These are phyloP conservation scores for Cryphonectria parasitica DNA, from an alignment of 2,329 filamentous ascomycete genomes.

Conservation along the genomic window DNA sequence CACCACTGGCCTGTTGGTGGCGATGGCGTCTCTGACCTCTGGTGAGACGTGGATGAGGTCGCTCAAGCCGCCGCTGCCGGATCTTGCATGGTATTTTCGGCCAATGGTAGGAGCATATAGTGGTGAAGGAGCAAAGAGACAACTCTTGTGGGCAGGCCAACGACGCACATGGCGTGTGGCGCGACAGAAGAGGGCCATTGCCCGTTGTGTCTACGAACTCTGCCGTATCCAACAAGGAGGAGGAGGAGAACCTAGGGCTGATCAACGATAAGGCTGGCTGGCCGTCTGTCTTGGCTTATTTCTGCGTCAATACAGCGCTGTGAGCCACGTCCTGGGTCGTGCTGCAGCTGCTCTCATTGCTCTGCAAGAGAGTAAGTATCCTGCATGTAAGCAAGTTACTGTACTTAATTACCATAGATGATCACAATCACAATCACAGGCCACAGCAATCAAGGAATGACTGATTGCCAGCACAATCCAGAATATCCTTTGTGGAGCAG, in stretches of 20 bases:
- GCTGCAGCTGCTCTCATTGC: not conserved
- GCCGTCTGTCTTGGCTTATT: not conserved
- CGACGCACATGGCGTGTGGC: not conserved
- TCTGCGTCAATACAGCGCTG: not conserved
- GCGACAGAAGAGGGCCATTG: constrained; percentile 4
- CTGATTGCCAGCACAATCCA: not conserved
- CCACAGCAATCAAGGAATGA: not conserved
- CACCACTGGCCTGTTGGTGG: constrained; percentile 78
- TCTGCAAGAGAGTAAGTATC: no score
- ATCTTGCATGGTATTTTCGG: constrained; percentile 9
- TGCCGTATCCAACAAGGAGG: not conserved
- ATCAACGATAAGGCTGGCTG: not conserved
- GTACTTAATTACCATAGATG: not conserved
- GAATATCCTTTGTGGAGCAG: constrained; percentile 4
- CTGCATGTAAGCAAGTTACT: no score
- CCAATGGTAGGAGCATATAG: not conserved
- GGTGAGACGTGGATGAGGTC: constrained; percentile 72
- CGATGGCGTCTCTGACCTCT: constrained; percentile 79
- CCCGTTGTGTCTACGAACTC: not conserved
- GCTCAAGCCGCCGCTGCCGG: constrained; percentile 36
- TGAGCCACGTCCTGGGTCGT: not conserved
- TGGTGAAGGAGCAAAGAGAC: not conserved
- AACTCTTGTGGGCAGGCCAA: not conserved
- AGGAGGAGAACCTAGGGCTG: not conserved
- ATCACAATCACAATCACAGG: not conserved